These are phyloP conservation scores for Erucastrum elatum DNA, from an alignment of 345 rosid species.

Conservation along the genomic window DNA sequence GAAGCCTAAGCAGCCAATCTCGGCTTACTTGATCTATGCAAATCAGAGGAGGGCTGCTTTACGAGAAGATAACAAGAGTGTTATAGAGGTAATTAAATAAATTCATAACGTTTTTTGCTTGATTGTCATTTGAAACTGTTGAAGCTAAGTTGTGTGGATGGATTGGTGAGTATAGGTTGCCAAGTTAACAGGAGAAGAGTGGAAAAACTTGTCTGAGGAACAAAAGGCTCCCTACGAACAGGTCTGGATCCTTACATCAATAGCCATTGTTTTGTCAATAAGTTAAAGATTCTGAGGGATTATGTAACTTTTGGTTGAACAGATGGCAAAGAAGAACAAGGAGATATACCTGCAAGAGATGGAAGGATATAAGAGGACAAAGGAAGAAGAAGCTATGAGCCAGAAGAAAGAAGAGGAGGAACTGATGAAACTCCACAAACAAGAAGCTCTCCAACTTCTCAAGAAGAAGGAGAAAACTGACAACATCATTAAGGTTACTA, in stretches of 20 bases:
- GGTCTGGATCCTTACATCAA: conserved; percentile 39
- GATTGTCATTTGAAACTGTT: neutral
- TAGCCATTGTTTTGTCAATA: neutral
- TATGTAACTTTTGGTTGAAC: neutral
- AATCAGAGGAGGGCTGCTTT: conserved; percentile 71
- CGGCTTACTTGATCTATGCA: conserved; percentile 69
- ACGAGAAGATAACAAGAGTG: conserved; percentile 61
- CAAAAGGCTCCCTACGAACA: conserved; percentile 61
- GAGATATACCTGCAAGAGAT: conserved; percentile 71
- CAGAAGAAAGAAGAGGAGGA: conserved; percentile 74
- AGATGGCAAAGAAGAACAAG: conserved; percentile 82
- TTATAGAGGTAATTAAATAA: conserved; percentile 49
- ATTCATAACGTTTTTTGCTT: neutral
- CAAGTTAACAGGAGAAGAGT: conserved; percentile 74
- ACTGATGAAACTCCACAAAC: conserved; percentile 78
- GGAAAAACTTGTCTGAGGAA: conserved; percentile 76
- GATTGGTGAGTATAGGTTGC: conserved; percentile 44
- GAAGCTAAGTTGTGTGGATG: conserved; percentile 14
- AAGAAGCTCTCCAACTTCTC: conserved; percentile 82
- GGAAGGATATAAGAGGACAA: conserved; percentile 76
- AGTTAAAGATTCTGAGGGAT: neutral
- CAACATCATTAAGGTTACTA: conserved; percentile 64
- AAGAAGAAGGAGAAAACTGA: conserved; percentile 95
- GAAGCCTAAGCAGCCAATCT: conserved; percentile 83
- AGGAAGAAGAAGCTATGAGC: conserved; percentile 64